phyloP scores from a whole-genome alignment of 2,329 filamentous ascomycete genomes.

The Cordyceps militaris region DNA sequence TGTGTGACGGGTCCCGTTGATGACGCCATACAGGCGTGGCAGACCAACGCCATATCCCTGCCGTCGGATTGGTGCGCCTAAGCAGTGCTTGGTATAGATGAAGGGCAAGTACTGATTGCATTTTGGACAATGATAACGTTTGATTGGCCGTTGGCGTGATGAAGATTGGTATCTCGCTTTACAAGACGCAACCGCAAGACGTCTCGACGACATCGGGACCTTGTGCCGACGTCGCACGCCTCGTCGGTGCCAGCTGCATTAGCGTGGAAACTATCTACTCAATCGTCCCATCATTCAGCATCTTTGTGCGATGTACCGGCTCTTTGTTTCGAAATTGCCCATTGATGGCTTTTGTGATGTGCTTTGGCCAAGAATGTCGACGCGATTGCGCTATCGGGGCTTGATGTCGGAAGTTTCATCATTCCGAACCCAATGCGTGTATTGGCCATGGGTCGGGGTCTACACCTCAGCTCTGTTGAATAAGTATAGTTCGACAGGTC shows the following conservation, averaged over 20 bases:
- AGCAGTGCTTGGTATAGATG: neutral
- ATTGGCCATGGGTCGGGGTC: neutral
- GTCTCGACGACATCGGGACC: neutral
- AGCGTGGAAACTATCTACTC: neutral
- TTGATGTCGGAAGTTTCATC: neutral
- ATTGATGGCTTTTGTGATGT: neutral
- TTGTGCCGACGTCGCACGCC: neutral
- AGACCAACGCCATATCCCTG: neutral
- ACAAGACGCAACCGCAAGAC: neutral
- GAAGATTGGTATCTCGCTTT: too few species aligned
- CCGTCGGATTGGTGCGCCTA: neutral
- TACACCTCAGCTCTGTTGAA: neutral
- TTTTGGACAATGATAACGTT: neutral
- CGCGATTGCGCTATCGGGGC: neutral
- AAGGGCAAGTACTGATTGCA: neutral
- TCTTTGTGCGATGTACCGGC: neutral
- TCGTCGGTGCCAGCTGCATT: neutral
- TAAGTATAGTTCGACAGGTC: neutral
- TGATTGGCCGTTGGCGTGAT: neutral
- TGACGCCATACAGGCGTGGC: neutral
- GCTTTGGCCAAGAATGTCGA: slow-evolving; percentile 9
- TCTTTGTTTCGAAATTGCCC: neutral
- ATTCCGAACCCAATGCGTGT: neutral
- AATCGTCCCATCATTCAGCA: neutral
- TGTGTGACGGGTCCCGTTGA: neutral